Percentiles rank a stretch among this genome's conserved stretches.
Conservation (phyloP, 1,139 yeast genomes). For the Saccharomyces hybrid region DNA sequence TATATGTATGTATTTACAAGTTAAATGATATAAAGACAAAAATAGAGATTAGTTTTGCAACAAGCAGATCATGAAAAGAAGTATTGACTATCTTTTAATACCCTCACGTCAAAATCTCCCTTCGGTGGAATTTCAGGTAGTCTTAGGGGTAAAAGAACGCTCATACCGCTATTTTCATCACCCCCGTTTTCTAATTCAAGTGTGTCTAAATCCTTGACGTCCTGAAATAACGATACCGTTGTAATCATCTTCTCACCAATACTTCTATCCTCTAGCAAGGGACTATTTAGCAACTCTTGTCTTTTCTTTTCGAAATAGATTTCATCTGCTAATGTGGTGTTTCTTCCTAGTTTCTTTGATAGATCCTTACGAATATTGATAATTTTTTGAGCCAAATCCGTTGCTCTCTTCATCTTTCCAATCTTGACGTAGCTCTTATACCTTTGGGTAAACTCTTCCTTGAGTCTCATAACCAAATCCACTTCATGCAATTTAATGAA, state of each 20-base stretch:
- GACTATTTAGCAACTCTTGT: slow-evolving; percentile 47
- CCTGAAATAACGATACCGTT: slow-evolving; percentile 60
- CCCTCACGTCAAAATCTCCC: slow-evolving; percentile 77
- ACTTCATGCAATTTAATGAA: slow-evolving; percentile 72
- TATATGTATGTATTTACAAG: neutral
- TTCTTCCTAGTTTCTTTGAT: slow-evolving; percentile 46
- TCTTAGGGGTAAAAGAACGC: slow-evolving; percentile 51
- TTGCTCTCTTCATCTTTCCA: slow-evolving; percentile 45
- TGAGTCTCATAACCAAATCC: slow-evolving; percentile 61
- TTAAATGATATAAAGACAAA: neutral
- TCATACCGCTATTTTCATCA: slow-evolving; percentile 26
- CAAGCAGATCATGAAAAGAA: slow-evolving; percentile 47
- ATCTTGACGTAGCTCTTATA: slow-evolving; percentile 65
- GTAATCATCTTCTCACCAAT: slow-evolving; percentile 58
- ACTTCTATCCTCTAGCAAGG: slow-evolving; percentile 41
- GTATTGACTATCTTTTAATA: slow-evolving; percentile 66
- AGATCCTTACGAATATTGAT: slow-evolving; percentile 44
- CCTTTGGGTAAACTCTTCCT: slow-evolving; percentile 73
- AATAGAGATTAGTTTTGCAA: neutral
- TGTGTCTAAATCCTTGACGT: slow-evolving; percentile 4
- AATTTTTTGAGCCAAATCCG: slow-evolving; percentile 49
- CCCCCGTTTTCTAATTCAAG: slow-evolving; percentile 29
- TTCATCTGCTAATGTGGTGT: slow-evolving; percentile 65
- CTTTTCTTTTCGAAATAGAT: slow-evolving; percentile 63
- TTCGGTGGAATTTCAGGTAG: slow-evolving; percentile 72